These are phyloP conservation scores for Trametes polyzona DNA, from an alignment of 1,284 basidiomycete species.

Conservation along the genomic window DNA sequence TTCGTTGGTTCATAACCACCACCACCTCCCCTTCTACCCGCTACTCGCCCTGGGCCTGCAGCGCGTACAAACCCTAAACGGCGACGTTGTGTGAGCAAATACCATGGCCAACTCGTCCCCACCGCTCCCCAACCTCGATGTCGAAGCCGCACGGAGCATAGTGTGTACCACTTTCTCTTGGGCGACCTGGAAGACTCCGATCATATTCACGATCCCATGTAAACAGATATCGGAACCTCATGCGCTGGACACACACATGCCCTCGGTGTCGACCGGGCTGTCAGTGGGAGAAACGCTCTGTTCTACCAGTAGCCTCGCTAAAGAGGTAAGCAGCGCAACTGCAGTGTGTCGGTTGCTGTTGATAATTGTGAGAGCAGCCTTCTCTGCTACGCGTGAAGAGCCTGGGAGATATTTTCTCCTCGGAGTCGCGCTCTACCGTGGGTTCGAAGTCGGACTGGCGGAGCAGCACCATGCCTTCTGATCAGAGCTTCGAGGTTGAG, in stretches of 20 bases:
- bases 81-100: neutral
- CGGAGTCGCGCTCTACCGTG: constrained; percentile 1
- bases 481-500: constrained; percentile 27
- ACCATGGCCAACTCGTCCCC: no score
- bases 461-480: neutral
- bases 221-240: neutral
- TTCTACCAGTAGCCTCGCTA: neutral
- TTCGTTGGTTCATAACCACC: constrained; percentile 5
- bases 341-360: neutral
- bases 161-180: no score
- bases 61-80: no score
- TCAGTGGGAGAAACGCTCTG: neutral
- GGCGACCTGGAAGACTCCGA: no score
- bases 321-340: neutral
- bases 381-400: neutral
- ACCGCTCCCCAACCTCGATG: no score
- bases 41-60: neutral
- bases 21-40: neutral
- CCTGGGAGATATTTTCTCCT: neutral
- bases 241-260: neutral
- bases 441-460: neutral
- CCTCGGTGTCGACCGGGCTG: neutral
- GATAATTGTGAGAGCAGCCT: neutral
- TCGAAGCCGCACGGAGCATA: no score
- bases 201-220: no score